Percentiles rank a stretch among this genome's conserved stretches.
Evolutionary conservation across 2,329 filamentous ascomycete genomes (phyloP).

Genomic region (Cladophialophora carrionii): DNA sequence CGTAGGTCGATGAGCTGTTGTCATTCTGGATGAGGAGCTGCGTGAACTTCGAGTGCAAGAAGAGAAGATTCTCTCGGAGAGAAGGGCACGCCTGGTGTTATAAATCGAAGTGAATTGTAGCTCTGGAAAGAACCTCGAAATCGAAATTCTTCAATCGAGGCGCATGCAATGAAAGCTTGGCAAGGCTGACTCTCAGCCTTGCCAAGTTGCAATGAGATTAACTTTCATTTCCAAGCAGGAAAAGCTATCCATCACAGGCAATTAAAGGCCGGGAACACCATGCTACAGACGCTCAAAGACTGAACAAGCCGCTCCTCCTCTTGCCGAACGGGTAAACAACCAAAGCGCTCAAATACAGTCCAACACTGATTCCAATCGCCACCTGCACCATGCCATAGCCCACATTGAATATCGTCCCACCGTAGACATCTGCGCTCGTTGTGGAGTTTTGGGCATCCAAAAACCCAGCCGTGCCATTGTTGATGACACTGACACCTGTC

Average conservation of each 20-base stretch:
- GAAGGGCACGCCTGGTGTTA: not conserved
- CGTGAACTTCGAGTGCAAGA: not conserved
- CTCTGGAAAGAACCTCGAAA: not conserved
- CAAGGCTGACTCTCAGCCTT: constrained; percentile 3
- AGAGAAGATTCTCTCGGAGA: not conserved
- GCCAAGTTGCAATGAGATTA: not conserved
- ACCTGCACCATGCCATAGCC: constrained; percentile 55
- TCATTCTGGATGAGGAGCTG: constrained; percentile 48
- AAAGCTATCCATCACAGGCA: not conserved
- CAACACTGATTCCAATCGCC: constrained; percentile 53
- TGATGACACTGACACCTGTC: constrained; percentile 50
- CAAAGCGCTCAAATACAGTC: constrained; percentile 52
- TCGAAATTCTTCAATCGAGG: not conserved
- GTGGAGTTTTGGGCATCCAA: constrained; percentile 29
- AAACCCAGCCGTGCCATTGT: constrained; percentile 41
- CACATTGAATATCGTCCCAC: constrained; percentile 47
- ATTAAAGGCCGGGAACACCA: not conserved
- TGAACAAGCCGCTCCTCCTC: constrained; percentile 52
- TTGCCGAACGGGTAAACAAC: constrained; percentile 54
- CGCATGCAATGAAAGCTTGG: not conserved
- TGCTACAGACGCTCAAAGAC: constrained; percentile 42
- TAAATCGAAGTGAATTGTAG: not conserved
- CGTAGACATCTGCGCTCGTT: constrained; percentile 35
- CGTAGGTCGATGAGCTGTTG: constrained; percentile 73
- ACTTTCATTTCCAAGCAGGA: not conserved